Evolutionary conservation across 2,329 filamentous ascomycete genomes (phyloP).

Genomic region (Acrocalymma vagum): DNA sequence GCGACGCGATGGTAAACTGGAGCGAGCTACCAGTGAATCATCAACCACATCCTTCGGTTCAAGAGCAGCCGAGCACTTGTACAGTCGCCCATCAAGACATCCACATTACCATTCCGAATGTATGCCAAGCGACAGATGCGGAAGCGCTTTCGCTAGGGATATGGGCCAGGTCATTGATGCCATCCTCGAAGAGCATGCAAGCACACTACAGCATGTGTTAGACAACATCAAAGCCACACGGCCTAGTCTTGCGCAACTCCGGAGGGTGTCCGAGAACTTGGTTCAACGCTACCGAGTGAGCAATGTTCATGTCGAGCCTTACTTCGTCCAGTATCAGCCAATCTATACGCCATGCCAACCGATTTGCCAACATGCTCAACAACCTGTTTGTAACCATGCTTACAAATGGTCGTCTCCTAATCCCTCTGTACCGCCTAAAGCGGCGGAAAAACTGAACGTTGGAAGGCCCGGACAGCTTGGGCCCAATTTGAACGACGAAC

Average conservation of each 20-base stretch:
- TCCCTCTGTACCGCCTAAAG: constrained; percentile 25
- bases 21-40: constrained; percentile 20
- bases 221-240: constrained; percentile 43
- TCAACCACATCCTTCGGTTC: constrained; percentile 18
- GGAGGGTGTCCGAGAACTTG: constrained; percentile 25
- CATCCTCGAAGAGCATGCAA: constrained; percentile 51
- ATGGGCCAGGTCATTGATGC: constrained; percentile 49
- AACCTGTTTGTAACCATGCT: constrained; percentile 6
- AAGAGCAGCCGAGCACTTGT: constrained; percentile 1
- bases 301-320: constrained; percentile 6
- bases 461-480: constrained; percentile 29
- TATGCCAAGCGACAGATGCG: constrained; percentile 28
- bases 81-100: constrained; percentile 6
- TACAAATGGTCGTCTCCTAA: constrained; percentile 18
- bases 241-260: constrained; percentile 24
- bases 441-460: constrained; percentile 35
- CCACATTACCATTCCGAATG: constrained; percentile 23
- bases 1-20: no score
- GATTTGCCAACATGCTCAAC: constrained; percentile 6
- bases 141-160: constrained; percentile 41
- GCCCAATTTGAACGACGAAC: constrained; percentile 43
- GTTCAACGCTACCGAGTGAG: constrained; percentile 20
- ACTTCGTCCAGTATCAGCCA: constrained; percentile 5
- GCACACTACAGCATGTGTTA: constrained; percentile 49
- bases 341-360: constrained; percentile 8